Conservation (phyloP, 331 rosid genomes). For the Malus hybrid region DNA sequence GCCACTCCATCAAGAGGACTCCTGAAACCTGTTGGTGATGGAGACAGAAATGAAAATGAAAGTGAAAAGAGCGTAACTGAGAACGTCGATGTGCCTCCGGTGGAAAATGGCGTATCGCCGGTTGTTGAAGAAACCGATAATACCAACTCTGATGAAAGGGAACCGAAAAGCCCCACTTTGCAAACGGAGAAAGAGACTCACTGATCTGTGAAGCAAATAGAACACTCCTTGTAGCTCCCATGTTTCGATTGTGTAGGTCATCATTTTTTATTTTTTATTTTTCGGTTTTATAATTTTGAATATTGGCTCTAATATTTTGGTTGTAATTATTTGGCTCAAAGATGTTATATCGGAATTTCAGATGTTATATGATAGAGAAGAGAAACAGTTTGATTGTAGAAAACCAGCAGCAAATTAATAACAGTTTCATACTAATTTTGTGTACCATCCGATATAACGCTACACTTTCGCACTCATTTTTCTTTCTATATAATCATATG, state of each 20-base stretch:
- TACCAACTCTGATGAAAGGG: slow-evolving; percentile 23
- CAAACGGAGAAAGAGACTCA: slow-evolving; percentile 25
- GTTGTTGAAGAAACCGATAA: slow-evolving; percentile 33
- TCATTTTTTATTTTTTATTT: too few species aligned
- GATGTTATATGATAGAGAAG: slow-evolving; percentile 4
- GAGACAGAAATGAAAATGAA: slow-evolving; percentile 28
- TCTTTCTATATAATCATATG: background rate
- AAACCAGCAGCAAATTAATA: background rate
- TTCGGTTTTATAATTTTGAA: background rate
- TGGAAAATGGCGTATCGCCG: slow-evolving; percentile 54
- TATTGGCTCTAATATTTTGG: background rate
- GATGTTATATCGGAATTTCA: background rate
- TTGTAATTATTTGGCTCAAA: slow-evolving; percentile 18
- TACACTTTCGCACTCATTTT: background rate
- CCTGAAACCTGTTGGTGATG: slow-evolving; percentile 46
- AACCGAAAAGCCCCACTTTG: slow-evolving; percentile 23
- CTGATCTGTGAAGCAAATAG: slow-evolving; percentile 26
- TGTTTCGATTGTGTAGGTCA: background rate
- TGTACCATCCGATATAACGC: background rate
- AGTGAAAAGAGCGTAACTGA: slow-evolving; percentile 30
- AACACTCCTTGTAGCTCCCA: slow-evolving; percentile 10
- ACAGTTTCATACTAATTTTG: background rate
- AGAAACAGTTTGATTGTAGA: slow-evolving; percentile 4
- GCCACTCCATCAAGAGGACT: slow-evolving; percentile 63
- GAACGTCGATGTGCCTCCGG: slow-evolving; percentile 47